These are phyloP conservation scores for Hymenoscyphus fraxineus DNA, from an alignment of 2,329 filamentous ascomycete genomes.

Conservation along the genomic window DNA sequence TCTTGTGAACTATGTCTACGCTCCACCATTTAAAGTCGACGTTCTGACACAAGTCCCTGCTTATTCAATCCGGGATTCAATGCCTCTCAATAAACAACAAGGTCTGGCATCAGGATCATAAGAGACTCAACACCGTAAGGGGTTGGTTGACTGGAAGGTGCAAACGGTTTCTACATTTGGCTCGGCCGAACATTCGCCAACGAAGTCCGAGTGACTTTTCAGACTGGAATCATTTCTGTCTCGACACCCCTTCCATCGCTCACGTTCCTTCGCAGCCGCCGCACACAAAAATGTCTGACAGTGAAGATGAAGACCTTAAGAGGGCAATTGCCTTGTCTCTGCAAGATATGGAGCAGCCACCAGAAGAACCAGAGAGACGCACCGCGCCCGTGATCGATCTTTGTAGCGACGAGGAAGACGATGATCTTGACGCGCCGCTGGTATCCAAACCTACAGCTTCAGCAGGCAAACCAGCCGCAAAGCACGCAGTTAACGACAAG, in stretches of 20 bases:
- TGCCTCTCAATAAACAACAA: neutral
- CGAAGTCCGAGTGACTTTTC: no score
- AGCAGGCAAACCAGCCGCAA: neutral
- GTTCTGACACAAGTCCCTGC: no score
- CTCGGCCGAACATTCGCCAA: neutral
- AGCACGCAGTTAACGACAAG: neutral
- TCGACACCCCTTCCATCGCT: no score
- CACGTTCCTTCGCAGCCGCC: no score
- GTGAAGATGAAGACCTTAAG: conserved; percentile 51
- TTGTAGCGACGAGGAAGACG: conserved; percentile 34
- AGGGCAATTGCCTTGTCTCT: conserved; percentile 59
- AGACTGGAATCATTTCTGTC: no score
- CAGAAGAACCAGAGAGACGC: conserved; percentile 20
- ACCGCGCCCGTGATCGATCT: conserved; percentile 29
- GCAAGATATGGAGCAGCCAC: conserved; percentile 6
- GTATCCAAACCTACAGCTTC: conserved; percentile 5
- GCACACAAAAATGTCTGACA: conserved; percentile 27
- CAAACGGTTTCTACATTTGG: neutral
- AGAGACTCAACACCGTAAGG: neutral
- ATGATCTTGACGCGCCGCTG: conserved; percentile 33
- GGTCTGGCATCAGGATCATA: no score
- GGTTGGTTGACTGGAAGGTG: neutral
- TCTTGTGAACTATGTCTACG: no score
- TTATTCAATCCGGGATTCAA: no score
- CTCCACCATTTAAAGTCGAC: no score